phyloP scores from a whole-genome alignment of 108 stramenopile genomes.

The Nitzschia putrida region DNA sequence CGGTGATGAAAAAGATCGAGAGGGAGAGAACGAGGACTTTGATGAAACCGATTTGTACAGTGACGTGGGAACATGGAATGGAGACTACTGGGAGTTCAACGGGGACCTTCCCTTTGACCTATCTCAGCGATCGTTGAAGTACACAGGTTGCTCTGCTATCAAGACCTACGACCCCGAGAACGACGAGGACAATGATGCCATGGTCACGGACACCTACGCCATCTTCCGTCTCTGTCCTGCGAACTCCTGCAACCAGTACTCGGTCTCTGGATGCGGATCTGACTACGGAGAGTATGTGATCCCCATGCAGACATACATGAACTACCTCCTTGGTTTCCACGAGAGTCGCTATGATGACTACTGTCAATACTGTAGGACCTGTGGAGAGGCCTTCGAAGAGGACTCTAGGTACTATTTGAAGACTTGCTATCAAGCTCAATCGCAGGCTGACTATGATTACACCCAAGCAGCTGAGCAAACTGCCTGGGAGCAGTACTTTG shows the following conservation, averaged over 20 bases:
- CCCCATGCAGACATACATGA: conserved; percentile 70
- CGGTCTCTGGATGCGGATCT: conserved; percentile 58
- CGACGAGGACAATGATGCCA: conserved; percentile 32
- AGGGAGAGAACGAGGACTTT: background rate
- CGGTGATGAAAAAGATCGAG: conserved; percentile 6
- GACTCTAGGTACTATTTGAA: conserved; percentile 5
- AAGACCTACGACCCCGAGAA: conserved; percentile 56
- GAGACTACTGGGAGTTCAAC: conserved; percentile 18
- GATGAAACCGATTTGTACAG: background rate
- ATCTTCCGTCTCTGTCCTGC: conserved; percentile 82
- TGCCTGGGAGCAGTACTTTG: conserved; percentile 27
- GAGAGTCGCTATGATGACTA: conserved; percentile 59
- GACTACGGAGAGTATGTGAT: conserved; percentile 87
- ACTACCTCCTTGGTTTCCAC: conserved; percentile 53
- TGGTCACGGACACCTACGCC: conserved; percentile 67
- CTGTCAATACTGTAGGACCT: conserved; percentile 74
- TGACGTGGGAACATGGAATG: conserved; percentile 17
- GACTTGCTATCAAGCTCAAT: conserved; percentile 3
- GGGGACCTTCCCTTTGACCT: conserved; percentile 59
- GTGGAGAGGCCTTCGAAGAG: conserved; percentile 25
- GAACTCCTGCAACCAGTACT: conserved; percentile 56
- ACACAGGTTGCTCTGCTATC: conserved; percentile 78
- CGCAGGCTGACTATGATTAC: conserved; percentile 9
- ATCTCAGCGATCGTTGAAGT: conserved; percentile 72
- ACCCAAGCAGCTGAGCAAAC: background rate